Conservation (phyloP, 2,329 filamentous ascomycete genomes). For the Sclerotinia borealis region DNA sequence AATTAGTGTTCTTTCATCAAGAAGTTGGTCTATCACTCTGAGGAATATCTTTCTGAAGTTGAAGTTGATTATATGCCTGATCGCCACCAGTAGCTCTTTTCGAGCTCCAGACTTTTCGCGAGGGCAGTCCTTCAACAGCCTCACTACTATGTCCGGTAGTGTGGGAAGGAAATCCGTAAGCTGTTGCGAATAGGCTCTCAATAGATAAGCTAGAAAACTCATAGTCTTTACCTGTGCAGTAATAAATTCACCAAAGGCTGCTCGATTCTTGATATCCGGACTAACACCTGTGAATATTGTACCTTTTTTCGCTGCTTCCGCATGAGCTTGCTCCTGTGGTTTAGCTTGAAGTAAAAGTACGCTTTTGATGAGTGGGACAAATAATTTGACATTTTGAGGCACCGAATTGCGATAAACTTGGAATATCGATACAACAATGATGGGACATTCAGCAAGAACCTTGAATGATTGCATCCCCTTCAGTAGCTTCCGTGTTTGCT, state of each 20-base stretch:
- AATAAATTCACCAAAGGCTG: conserved; percentile 94
- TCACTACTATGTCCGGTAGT: conserved; percentile 83
- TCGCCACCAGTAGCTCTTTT: conserved; percentile 93
- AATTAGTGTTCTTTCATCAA: conserved; percentile 90
- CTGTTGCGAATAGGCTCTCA: conserved; percentile 81
- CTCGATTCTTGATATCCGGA: conserved; percentile 85
- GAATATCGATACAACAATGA: conserved; percentile 97
- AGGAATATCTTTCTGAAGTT: conserved; percentile 96
- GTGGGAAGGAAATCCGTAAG: conserved; percentile 81
- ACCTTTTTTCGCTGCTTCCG: conserved; percentile 70
- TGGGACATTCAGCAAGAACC: conserved; percentile 93
- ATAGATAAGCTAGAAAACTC: conserved; percentile 92
- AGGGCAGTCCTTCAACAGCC: conserved; percentile 87
- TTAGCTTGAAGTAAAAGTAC: conserved; percentile 84
- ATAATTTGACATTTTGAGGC: conserved; percentile 77
- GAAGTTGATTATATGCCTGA: conserved; percentile 98
- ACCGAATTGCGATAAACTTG: conserved; percentile 83
- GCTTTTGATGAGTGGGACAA: conserved; percentile 89
- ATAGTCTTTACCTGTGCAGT: conserved; percentile 98
- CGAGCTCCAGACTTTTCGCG: conserved; percentile 88
- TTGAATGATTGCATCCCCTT: conserved; percentile 99
- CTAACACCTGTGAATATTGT: conserved; percentile 90
- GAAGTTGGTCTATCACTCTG: conserved; percentile 85
- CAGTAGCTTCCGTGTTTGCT: conserved; percentile 71
- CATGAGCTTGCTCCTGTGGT: conserved; percentile 87